Percentiles rank a stretch among this genome's conserved stretches.
Conservation (phyloP, 371 early-diverging fungal genomes). For the Mucor mucedo region DNA sequence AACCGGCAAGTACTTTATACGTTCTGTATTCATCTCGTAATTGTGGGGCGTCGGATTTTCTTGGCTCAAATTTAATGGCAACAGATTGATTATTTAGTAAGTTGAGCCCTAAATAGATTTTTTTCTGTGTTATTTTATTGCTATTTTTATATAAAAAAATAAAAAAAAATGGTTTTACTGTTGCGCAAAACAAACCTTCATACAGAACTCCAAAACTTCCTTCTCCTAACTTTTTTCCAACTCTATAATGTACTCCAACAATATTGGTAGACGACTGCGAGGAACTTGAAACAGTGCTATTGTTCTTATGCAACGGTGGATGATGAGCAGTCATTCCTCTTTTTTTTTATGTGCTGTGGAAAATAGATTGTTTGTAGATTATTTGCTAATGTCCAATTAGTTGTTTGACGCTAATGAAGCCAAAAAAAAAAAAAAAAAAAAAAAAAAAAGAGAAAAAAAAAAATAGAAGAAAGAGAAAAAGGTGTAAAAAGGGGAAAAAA, state of each 20-base stretch:
- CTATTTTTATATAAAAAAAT: constrained; percentile 23
- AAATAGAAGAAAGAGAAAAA: constrained; percentile 4
- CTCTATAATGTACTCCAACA: constrained; percentile 92
- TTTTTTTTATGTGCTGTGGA: not conserved
- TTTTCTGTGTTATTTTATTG: constrained; percentile 25
- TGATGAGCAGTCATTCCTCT: constrained; percentile 18
- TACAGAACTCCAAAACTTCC: constrained; percentile 96
- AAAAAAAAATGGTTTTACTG: not conserved
- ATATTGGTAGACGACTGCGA: constrained; percentile 53
- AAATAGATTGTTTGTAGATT: not conserved
- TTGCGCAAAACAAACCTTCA: constrained; percentile 69
- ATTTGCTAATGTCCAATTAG: not conserved
- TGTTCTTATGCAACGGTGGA: constrained; percentile 25
- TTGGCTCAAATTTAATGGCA: constrained; percentile 95
- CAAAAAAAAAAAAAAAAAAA: constrained; percentile 1
- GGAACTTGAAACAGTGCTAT: constrained; percentile 28
- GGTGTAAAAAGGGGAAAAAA: constrained; percentile 10
- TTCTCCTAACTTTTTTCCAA: constrained; percentile 80
- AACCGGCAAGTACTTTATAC: constrained; percentile 85
- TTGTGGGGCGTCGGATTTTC: constrained; percentile 95
- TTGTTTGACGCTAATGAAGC: not conserved
- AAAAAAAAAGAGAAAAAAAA: constrained; percentile 4
- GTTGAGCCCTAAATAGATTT: constrained; percentile 1
- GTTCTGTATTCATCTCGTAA: constrained; percentile 92
- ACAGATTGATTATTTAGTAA: constrained; percentile 84